Conservation (phyloP, 129 eudicot species). For the Tagetes patula region DNA sequence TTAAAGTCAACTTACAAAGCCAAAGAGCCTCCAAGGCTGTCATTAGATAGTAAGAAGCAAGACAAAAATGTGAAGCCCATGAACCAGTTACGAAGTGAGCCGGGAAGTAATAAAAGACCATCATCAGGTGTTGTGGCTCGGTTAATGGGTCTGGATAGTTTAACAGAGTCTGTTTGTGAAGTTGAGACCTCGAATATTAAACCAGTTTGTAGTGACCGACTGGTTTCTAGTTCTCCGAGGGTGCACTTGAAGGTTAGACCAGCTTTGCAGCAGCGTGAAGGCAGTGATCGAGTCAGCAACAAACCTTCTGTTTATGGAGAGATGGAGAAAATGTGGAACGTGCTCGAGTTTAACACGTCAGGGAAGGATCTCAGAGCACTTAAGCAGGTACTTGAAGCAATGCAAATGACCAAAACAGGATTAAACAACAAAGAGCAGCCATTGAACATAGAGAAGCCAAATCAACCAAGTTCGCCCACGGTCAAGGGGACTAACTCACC, state of each 20-base stretch:
- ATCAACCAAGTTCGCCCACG: slow-evolving; percentile 32
- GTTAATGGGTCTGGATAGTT: slow-evolving; percentile 83
- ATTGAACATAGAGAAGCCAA: slow-evolving; percentile 20
- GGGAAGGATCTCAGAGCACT: slow-evolving; percentile 96
- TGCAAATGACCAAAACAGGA: slow-evolving; percentile 53
- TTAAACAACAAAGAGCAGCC: slow-evolving; percentile 34
- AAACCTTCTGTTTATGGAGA: slow-evolving; percentile 72
- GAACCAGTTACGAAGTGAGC: slow-evolving; percentile 47
- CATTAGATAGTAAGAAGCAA: slow-evolving; percentile 74
- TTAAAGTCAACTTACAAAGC: slow-evolving; percentile 44
- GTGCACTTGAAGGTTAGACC: slow-evolving; percentile 32
- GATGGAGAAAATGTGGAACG: slow-evolving; percentile 75
- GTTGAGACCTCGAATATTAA: slow-evolving; percentile 30
- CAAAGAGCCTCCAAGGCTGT: slow-evolving; percentile 74
- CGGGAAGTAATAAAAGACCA: slow-evolving; percentile 60
- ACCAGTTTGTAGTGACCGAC: slow-evolving; percentile 26
- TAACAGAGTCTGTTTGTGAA: slow-evolving; percentile 39
- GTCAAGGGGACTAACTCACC: slow-evolving; percentile 41
- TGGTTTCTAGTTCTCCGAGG: slow-evolving; percentile 41
- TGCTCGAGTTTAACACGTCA: slow-evolving; percentile 63
- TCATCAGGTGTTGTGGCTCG: slow-evolving; percentile 67
- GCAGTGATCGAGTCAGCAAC: slow-evolving; percentile 21
- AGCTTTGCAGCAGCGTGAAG: slow-evolving; percentile 57
- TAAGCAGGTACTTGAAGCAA: slow-evolving; percentile 90
- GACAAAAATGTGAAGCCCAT: slow-evolving; percentile 34